Evolutionary conservation across 2,329 filamentous ascomycete species (phyloP), one percentile per base, ranked within the genome.

Genomic region (Aspergillus quadrilineatus): DNA sequence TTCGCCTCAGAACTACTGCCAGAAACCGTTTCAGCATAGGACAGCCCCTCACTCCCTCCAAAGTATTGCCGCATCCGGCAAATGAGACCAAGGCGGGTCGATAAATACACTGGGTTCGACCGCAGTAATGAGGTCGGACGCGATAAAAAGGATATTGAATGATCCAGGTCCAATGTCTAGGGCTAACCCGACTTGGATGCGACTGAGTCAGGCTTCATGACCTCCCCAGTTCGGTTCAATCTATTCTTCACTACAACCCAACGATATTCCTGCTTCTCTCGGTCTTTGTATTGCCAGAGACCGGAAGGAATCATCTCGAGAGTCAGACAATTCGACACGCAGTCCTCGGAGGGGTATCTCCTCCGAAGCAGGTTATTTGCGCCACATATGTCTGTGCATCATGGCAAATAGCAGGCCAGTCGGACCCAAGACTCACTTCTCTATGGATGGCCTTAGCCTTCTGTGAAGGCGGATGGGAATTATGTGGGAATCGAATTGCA

Each of bases 151-250:
- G 5, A 14, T 14, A 5, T 14, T 14, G 14, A 14, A 37, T 22
- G 45, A 48, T 48, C 30, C 15, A 34, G 32, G 30, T 43, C 39
- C 22, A 22, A 9, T 34, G 10, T 12, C 47, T 10, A 28, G 10
- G 22, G 9, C 36, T 29, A 41, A 32, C 47, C 46, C 47, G 28
- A 29, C 34, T 15, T 29, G 2, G 47, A 14, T 4, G 22, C 14
- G 34, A n/a, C 47, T 50, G 47, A 50, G 9, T 50, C 47, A 50
- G 48, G n/a, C 26, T 22, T 22, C 48, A 42, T 50, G 37, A 43
- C 48, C 9, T 15, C n/a, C 22, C 7, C 48, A 12, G 15, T 9
- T 15, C 10, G 17, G 28, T 32, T 32, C 29, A 42, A 34, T 43
- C 28, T 50, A 50, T 50, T 14, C n/a, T 22, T 37, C 37, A 29